Conservation (phyloP, 352 stramenopile species). For the Phytophthora meadii region DNA sequence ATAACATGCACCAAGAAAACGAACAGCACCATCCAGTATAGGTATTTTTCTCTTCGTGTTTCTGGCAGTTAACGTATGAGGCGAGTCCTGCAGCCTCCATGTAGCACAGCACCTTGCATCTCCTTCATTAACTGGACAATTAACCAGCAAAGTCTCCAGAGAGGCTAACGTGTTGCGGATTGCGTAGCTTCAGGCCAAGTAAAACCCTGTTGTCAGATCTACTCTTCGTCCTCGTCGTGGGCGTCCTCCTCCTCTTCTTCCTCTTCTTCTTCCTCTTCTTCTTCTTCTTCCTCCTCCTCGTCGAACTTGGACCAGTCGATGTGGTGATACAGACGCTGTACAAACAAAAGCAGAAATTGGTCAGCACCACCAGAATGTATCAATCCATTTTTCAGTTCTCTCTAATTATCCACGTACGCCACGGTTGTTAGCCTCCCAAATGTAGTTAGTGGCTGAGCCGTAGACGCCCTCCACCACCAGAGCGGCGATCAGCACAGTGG, state of each 20-base stretch:
- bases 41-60: constrained; percentile 42
- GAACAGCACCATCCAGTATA: constrained; percentile 11
- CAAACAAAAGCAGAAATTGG: constrained; percentile 4
- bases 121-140: constrained; percentile 7
- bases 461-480: constrained; percentile 80
- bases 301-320: constrained; percentile 90
- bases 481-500: constrained; percentile 72
- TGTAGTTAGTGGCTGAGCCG: constrained; percentile 70
- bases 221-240: constrained; percentile 45
- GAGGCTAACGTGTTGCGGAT: constrained; percentile 13
- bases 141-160: neutral
- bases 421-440: constrained; percentile 87
- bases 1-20: neutral
- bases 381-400: neutral
- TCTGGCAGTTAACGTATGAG: constrained; percentile 36
- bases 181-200: constrained; percentile 16
- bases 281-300: constrained; percentile 83
- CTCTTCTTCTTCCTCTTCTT: constrained; percentile 51
- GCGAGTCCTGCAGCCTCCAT: neutral
- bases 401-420: constrained; percentile 55
- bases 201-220: constrained; percentile 29
- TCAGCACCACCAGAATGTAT: constrained; percentile 49
- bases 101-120: constrained; percentile 2
- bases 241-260: constrained; percentile 44
- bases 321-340: constrained; percentile 87